Evolutionary conservation across 345 rosid species (phyloP).

Genomic region (Tarenaya hassleriana): DNA sequence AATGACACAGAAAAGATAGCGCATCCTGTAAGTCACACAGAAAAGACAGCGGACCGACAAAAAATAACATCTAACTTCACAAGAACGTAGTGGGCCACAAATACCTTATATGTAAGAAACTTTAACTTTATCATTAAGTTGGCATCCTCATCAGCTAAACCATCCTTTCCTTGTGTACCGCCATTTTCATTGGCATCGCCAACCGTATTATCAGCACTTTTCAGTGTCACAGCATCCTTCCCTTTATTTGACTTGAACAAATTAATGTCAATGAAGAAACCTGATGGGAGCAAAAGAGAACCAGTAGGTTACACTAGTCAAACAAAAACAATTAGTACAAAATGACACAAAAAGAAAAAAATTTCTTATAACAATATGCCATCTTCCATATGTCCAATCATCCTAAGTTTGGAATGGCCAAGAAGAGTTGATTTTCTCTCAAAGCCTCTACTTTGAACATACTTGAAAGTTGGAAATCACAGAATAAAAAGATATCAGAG

Average conservation of each 20-base stretch:
- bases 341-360: slow-evolving; percentile 12
- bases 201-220: slow-evolving; percentile 27
- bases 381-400: slow-evolving; percentile 7
- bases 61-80: slow-evolving; percentile 3
- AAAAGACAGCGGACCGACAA: slow-evolving; percentile 4
- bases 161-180: slow-evolving; percentile 32
- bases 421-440: slow-evolving; percentile 8
- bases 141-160: slow-evolving; percentile 79
- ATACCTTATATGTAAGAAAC: slow-evolving; percentile 91
- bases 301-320: slow-evolving; percentile 16
- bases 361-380: background rate
- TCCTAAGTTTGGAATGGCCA: slow-evolving; percentile 7
- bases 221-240: slow-evolving; percentile 43
- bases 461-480: no score
- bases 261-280: slow-evolving; percentile 87
- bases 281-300: slow-evolving; percentile 31
- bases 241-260: slow-evolving; percentile 74
- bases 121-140: slow-evolving; percentile 91
- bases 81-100: slow-evolving; percentile 1
- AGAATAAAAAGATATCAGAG: no score
- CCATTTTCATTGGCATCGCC: slow-evolving; percentile 39
- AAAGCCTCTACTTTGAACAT: background rate
- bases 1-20: slow-evolving; percentile 14
- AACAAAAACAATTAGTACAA: slow-evolving; percentile 11
- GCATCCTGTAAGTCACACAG: slow-evolving; percentile 16